Conservation (phyloP, 2,329 filamentous ascomycete species). For the Dothideomycetes sp. region DNA sequence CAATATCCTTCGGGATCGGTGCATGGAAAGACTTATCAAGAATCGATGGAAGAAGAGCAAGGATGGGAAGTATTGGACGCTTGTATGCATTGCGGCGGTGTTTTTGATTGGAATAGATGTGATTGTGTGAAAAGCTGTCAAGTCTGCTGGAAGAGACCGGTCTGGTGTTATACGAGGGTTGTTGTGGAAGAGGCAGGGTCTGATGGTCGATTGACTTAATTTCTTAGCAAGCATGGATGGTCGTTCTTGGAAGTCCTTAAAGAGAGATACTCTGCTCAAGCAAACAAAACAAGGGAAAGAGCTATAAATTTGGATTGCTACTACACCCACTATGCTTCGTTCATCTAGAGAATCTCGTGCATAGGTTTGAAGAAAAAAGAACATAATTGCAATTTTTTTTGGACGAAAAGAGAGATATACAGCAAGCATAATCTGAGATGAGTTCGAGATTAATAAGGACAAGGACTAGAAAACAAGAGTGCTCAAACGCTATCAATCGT, state of each 20-base stretch:
- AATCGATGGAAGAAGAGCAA: neutral
- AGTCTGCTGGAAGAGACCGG: constrained; percentile 13
- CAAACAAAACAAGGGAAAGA: neutral
- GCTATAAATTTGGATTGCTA: constrained; percentile 4
- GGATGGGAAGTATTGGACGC: constrained; percentile 11
- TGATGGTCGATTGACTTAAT: constrained; percentile 1
- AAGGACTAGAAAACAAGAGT: too few species aligned
- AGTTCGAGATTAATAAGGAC: too few species aligned
- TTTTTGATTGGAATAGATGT: constrained; percentile 14
- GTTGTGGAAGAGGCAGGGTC: constrained; percentile 2
- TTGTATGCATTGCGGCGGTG: constrained; percentile 17
- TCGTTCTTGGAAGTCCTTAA: constrained; percentile 1
- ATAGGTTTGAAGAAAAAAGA: too few species aligned
- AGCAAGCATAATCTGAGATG: too few species aligned
- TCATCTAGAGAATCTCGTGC: too few species aligned
- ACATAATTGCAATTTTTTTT: too few species aligned
- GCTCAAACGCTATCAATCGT: too few species aligned
- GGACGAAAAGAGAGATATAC: too few species aligned
- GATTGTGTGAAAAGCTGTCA: constrained; percentile 10
- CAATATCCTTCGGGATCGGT: neutral
- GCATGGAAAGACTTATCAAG: neutral
- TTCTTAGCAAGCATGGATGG: constrained; percentile 1
- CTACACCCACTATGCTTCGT: neutral
- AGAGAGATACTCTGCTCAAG: neutral
- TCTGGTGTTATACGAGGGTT: constrained; percentile 15